Conservation (phyloP, 2,329 filamentous ascomycete species). For the Ilyonectria destructans region DNA sequence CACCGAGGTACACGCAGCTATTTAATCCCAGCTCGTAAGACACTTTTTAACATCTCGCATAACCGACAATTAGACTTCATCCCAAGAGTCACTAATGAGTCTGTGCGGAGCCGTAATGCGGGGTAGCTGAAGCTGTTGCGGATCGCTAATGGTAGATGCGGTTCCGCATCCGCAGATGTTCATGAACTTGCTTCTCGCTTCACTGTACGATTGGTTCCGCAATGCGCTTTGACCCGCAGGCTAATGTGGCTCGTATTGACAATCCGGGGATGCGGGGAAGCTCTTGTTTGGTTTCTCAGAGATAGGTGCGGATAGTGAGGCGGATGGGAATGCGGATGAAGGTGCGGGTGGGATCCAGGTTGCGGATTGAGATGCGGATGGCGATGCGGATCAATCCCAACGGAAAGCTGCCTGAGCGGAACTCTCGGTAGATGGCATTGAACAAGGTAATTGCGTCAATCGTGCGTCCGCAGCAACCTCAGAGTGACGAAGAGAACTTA, state of each 20-base stretch:
- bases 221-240: not conserved
- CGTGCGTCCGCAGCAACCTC: not conserved
- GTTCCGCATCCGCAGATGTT: slow-evolving; percentile 28
- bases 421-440: not conserved
- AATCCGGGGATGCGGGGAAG: not conserved
- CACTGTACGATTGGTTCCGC: not conserved
- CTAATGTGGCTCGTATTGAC: not conserved
- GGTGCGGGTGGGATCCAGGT: too few species aligned
- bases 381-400: not conserved
- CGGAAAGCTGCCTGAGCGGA: not conserved
- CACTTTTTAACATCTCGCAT: not conserved
- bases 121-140: slow-evolving; percentile 18
- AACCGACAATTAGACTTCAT: too few species aligned
- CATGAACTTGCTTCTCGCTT: not conserved
- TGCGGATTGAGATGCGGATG: not conserved
- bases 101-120: slow-evolving; percentile 39
- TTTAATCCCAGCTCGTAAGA: slow-evolving; percentile 8
- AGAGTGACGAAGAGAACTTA: not conserved
- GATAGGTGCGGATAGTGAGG: not conserved
- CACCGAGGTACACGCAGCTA: not conserved
- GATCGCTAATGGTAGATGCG: slow-evolving; percentile 1
- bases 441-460: not conserved
- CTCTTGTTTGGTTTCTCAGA: not conserved
- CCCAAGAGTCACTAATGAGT: not conserved
- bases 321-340: not conserved